Evolutionary conservation across 2,329 filamentous ascomycete species (phyloP).

Genomic region (Byssochlamys sp.): DNA sequence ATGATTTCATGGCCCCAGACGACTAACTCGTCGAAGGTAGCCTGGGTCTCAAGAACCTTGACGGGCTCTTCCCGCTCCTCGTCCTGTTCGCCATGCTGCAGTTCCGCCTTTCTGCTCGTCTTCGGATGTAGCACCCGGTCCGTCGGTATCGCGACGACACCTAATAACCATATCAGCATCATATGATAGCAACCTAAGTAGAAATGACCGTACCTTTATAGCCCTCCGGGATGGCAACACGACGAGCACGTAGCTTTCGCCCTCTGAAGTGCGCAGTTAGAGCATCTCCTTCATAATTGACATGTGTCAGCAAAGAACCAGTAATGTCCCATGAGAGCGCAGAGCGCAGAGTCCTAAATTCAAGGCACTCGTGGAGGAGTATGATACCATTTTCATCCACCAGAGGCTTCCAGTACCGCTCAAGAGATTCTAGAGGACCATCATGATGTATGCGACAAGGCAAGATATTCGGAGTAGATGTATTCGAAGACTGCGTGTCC

Average conservation of each 20-base stretch:
- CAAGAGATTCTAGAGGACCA: slow-evolving; percentile 55
- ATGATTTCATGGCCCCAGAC: slow-evolving; percentile 75
- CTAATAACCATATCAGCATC: slow-evolving; percentile 22
- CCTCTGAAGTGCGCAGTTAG: slow-evolving; percentile 65
- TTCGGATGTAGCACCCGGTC: slow-evolving; percentile 22
- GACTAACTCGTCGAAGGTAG: slow-evolving; percentile 62
- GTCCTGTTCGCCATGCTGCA: slow-evolving; percentile 36
- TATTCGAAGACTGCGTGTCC: slow-evolving; percentile 15
- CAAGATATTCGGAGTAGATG: slow-evolving; percentile 59
- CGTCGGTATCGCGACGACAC: slow-evolving; percentile 49
- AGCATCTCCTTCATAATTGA: slow-evolving; percentile 16
- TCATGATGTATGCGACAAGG: slow-evolving; percentile 73
- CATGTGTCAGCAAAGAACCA: neutral
- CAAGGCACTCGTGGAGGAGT: neutral
- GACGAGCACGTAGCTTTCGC: slow-evolving; percentile 62
- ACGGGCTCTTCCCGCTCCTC: slow-evolving; percentile 42
- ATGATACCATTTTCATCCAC: slow-evolving; percentile 33
- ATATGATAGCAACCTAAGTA: neutral
- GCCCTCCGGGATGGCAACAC: slow-evolving; percentile 57
- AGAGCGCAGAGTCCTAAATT: neutral
- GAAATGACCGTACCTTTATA: slow-evolving; percentile 46
- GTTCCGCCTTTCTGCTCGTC: slow-evolving; percentile 28
- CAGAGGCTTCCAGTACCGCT: slow-evolving; percentile 62
- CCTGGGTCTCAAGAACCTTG: slow-evolving; percentile 51
- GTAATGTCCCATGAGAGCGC: neutral